Evolutionary conservation across 2,329 filamentous ascomycete genomes (phyloP).

Genomic region (Penicillium sp.): DNA sequence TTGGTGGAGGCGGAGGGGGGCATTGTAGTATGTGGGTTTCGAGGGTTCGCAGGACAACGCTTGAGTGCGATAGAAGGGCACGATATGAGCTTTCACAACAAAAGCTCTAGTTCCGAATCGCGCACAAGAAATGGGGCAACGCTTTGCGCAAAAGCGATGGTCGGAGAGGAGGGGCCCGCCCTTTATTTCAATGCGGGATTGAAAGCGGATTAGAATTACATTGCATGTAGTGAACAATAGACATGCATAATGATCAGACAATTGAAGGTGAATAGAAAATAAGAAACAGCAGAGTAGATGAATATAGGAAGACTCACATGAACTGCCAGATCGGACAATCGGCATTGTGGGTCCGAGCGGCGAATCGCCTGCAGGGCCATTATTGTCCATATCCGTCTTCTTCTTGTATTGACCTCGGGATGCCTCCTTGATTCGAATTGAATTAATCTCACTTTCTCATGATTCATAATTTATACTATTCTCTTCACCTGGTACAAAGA

Average conservation of each 20-base stretch:
- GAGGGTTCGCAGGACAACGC: neutral
- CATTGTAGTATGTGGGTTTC: slow-evolving; percentile 12
- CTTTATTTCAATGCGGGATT: slow-evolving; percentile 9
- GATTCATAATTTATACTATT: too few species aligned
- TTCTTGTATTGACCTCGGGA: neutral
- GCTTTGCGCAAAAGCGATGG: slow-evolving; percentile 6
- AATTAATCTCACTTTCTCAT: neutral
- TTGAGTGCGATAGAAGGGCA: neutral
- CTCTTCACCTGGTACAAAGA: neutral
- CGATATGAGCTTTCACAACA: neutral
- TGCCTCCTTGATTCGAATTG: neutral
- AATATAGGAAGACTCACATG: slow-evolving; percentile 1
- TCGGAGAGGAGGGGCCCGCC: slow-evolving; percentile 11
- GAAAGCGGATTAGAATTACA: slow-evolving; percentile 12
- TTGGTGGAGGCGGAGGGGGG: slow-evolving; percentile 25
- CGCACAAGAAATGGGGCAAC: neutral
- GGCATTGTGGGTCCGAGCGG: slow-evolving; percentile 13
- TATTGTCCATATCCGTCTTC: neutral
- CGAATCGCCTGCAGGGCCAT: neutral
- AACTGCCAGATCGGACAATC: slow-evolving; percentile 9
- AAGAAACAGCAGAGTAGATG: neutral
- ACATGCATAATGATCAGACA: neutral
- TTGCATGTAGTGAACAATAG: slow-evolving; percentile 8
- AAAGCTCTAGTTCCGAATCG: neutral
- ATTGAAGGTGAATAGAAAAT: slow-evolving; percentile 5